Base-by-base conservation (phyloP, 2,329 filamentous ascomycete genomes). In the Graphilbum fragrans region DNA sequence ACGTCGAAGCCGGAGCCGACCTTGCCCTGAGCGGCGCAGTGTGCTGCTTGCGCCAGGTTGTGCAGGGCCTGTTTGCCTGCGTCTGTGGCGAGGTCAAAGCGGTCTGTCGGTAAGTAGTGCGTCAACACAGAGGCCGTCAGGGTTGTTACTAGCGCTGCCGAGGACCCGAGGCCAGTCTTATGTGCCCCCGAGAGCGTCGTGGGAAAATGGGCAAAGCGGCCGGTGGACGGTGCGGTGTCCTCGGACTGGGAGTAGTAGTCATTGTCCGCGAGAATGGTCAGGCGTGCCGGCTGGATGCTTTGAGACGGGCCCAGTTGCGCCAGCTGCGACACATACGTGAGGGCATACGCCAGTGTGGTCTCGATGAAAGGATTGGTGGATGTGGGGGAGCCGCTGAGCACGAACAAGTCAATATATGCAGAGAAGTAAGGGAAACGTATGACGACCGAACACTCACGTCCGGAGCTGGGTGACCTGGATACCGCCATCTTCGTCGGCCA, bases 11-110 rank as follows among this genome's bases (percentile, higher is more conserved):
- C 92, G 1, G 84, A 92, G 38, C 92, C 92, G 17, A 98, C 80
- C 62, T 98, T 98, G 20, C 92, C 92, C 64, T 98, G 92, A 0
- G 92, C 92, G 2, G 90, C 86, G 57, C 90, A 95, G 64, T 98
- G 92, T 4, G 86, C 82, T 1, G 85, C 84, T 66, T 98, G 92
- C 0, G 90, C 82, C 39, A 98, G 78, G 61, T 96, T 96, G 66
- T 98, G 92, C 41, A 95, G 71, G 38, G 72, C 73, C 22, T 67
- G 65, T 49, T 70, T 70, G 39, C 78, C 75, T 1, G 61, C 49
- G 1, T 69, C 62, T 37, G 70, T 67, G 37, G 60, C 35, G 41
- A 87, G 55, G 60, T 80, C 67, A 56, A 85, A 82, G 12, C 62
- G 52, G 14, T 59, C 49, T 2, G 42, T 49, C 4, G 77, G 73